phyloP scores from a whole-genome alignment of 495 filamentous ascomycete species.

The Penicilliopsis zonata region DNA sequence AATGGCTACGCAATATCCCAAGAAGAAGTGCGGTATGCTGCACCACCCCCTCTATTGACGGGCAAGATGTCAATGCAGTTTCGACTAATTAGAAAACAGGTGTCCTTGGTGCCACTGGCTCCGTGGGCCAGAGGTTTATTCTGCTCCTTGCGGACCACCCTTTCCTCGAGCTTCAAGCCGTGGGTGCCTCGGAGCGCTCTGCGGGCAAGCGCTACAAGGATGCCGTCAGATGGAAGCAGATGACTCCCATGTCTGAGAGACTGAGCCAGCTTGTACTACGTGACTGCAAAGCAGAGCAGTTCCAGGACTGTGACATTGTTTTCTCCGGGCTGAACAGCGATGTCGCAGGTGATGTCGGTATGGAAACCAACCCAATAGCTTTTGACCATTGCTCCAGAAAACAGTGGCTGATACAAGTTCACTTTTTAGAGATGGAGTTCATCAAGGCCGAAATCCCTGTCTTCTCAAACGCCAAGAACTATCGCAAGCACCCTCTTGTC shows the following conservation, averaged over 20 bases:
- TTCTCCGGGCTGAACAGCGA: constrained; percentile 81
- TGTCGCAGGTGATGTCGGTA: constrained; percentile 69
- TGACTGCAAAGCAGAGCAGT: constrained; percentile 62
- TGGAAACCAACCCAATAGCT: too few species aligned
- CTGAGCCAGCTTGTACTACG: constrained; percentile 60
- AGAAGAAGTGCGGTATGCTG: constrained; percentile 37
- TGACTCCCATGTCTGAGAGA: constrained; percentile 52
- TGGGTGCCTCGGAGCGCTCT: constrained; percentile 69
- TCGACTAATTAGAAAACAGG: constrained; percentile 18
- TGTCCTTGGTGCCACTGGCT: constrained; percentile 46
- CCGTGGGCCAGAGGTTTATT: constrained; percentile 79
- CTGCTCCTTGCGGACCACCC: constrained; percentile 71
- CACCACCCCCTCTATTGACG: not conserved
- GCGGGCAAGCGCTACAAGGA: constrained; percentile 75
- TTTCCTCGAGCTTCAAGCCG: constrained; percentile 58
- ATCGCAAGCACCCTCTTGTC: constrained; percentile 70
- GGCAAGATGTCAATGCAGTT: not conserved
- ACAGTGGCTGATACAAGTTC: too few species aligned
- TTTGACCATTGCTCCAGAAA: too few species aligned
- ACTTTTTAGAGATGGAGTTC: constrained; percentile 64
- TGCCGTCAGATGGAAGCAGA: constrained; percentile 78
- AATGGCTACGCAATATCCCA: constrained; percentile 24
- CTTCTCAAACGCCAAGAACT: constrained; percentile 87
- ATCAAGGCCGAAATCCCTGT: constrained; percentile 65
- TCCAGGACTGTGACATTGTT: constrained; percentile 75